A percentile compares a stretch with the other conserved stretches of the same genome.
phyloP scores from a whole-genome alignment of 1,139 yeast genomes.

The Hansenula sp. region DNA sequence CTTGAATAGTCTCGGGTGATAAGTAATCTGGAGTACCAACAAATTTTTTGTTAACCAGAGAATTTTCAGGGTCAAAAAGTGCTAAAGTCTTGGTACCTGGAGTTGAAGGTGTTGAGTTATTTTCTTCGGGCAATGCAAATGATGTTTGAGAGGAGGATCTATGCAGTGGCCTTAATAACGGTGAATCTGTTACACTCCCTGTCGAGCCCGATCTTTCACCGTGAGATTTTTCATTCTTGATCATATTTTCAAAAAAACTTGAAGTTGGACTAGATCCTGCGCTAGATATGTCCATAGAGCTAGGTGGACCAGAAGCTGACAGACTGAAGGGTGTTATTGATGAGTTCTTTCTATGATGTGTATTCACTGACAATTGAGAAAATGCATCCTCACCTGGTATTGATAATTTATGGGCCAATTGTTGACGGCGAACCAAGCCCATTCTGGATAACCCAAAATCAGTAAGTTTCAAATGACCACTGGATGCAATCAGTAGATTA shows the following conservation, averaged over 20 bases:
- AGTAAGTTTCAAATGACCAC: conserved; percentile 87
- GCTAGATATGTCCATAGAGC: conserved; percentile 14
- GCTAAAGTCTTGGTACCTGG: conserved; percentile 45
- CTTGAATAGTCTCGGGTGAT: conserved; percentile 93
- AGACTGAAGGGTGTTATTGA: conserved; percentile 18
- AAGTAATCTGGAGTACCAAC: conserved; percentile 98
- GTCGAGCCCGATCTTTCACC: conserved; percentile 29
- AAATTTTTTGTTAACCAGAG: conserved; percentile 51
- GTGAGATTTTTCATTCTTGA: conserved; percentile 11
- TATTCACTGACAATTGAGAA: conserved; percentile 13
- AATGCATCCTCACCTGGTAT: conserved; percentile 19
- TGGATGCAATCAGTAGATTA: conserved; percentile 77
- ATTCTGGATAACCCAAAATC: conserved; percentile 93
- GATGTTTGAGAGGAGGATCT: conserved; percentile 54
- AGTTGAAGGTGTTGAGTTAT: conserved; percentile 16
- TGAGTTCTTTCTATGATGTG: conserved; percentile 12
- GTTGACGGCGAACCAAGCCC: conserved; percentile 84
- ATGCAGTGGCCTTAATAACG: conserved; percentile 44
- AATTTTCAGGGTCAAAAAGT: conserved; percentile 63
- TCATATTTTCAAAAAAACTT: conserved; percentile 22
- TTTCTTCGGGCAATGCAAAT: conserved; percentile 51
- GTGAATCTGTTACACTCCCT: conserved; percentile 43
- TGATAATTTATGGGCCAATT: conserved; percentile 12
- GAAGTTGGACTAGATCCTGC: conserved; percentile 19
- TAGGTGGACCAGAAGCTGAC: conserved; percentile 9